phyloP scores from a whole-genome alignment of 371 early-diverging fungal species.

The Mucor sp. region DNA sequence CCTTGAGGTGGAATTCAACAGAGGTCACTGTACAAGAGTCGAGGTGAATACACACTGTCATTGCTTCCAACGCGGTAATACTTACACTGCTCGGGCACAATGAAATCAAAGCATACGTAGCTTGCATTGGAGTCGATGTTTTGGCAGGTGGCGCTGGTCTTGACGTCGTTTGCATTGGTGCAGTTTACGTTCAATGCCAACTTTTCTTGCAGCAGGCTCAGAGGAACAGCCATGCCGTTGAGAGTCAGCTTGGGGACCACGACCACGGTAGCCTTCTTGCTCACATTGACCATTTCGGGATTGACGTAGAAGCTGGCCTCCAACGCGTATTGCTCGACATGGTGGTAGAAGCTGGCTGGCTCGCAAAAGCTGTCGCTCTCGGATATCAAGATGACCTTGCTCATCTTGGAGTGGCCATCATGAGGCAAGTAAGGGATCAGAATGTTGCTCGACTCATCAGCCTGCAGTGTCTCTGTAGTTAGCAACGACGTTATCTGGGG shows the following conservation, averaged over 20 bases:
- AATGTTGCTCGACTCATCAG: slow-evolving; percentile 43
- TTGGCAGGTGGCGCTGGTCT: slow-evolving; percentile 23
- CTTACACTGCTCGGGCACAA: slow-evolving; percentile 41
- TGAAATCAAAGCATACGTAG: slow-evolving; percentile 28
- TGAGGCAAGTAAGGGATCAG: slow-evolving; percentile 44
- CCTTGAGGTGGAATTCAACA: slow-evolving; percentile 30
- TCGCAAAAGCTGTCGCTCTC: slow-evolving; percentile 43
- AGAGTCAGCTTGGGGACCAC: slow-evolving; percentile 42
- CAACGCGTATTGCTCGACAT: slow-evolving; percentile 38
- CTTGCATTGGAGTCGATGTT: slow-evolving; percentile 19
- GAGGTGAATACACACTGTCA: background rate
- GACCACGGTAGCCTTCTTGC: slow-evolving; percentile 46
- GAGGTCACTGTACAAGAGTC: slow-evolving; percentile 10
- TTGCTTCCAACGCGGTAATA: background rate
- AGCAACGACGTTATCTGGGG: background rate
- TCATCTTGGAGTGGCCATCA: background rate
- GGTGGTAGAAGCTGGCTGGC: slow-evolving; percentile 32
- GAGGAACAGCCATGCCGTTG: slow-evolving; percentile 24
- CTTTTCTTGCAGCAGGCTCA: slow-evolving; percentile 42
- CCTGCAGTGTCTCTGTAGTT: slow-evolving; percentile 28
- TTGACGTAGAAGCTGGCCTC: slow-evolving; percentile 45
- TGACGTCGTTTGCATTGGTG: slow-evolving; percentile 25
- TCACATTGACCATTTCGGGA: slow-evolving; percentile 46
- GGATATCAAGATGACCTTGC: slow-evolving; percentile 27
- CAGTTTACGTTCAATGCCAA: slow-evolving; percentile 32